phyloP scores from a whole-genome alignment of 352 stramenopile species.

The Phytophthora sp. region DNA sequence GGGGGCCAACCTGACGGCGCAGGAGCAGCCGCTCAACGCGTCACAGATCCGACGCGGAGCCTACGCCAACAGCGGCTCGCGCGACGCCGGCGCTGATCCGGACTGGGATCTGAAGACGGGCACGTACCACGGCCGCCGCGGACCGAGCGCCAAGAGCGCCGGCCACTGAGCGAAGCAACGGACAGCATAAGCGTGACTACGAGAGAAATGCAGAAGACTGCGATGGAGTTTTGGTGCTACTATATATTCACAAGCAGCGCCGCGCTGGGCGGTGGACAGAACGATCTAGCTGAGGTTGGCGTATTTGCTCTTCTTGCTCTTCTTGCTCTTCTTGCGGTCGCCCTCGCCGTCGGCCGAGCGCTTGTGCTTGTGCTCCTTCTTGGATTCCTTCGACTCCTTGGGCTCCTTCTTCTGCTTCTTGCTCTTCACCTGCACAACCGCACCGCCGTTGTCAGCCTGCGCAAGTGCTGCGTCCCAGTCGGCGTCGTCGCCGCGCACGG shows the following conservation, averaged over 20 bases:
- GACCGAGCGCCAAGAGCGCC: conserved; percentile 28
- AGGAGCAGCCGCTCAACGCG: conserved; percentile 65
- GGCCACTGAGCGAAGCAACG: no score
- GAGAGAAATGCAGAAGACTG: no score
- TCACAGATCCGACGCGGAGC: conserved; percentile 79
- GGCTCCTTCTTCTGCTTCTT: conserved; percentile 81
- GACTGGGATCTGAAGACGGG: conserved; percentile 82
- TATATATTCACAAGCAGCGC: conserved; percentile 29
- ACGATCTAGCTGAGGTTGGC: conserved; percentile 69
- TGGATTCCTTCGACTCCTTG: conserved; percentile 82
- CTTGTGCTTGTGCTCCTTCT: conserved; percentile 49
- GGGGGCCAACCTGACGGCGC: conserved; percentile 63
- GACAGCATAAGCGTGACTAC: no score
- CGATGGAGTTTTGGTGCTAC: conserved; percentile 13
- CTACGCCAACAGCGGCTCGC: conserved; percentile 84
- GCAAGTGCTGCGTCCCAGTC: conserved; percentile 89
- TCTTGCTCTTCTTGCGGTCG: conserved; percentile 62
- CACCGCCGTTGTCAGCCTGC: conserved; percentile 36
- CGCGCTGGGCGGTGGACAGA: conserved; percentile 4
- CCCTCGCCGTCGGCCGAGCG: conserved; percentile 48
- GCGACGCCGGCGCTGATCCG: conserved; percentile 78
- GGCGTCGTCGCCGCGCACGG: conserved; percentile 92
- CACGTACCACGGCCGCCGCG: conserved; percentile 64
- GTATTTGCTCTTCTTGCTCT: conserved; percentile 80
- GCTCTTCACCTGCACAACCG: conserved; percentile 86